Percentiles rank a stretch among this genome's conserved stretches.
These are phyloP conservation scores for Cardamine chenopodiifolia DNA, from an alignment of 345 rosid genomes.

Conservation along the genomic window DNA sequence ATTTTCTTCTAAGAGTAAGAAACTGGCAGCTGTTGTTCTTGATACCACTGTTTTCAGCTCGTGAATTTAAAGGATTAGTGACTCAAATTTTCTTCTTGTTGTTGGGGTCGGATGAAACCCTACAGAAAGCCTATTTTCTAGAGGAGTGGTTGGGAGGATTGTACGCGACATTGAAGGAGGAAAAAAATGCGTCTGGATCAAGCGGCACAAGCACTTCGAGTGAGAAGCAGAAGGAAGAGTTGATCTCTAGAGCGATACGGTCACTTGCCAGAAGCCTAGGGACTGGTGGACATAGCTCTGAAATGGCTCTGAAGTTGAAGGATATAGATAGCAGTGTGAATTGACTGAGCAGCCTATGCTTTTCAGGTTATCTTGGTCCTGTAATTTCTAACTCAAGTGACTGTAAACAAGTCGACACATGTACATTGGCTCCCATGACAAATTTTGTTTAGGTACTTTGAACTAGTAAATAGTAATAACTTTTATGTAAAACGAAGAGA, in stretches of 20 bases:
- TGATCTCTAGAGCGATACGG: slow-evolving; percentile 63
- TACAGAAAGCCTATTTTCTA: slow-evolving; percentile 70
- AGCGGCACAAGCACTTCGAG: slow-evolving; percentile 35
- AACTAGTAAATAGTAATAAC: not conserved
- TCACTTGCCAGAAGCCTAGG: slow-evolving; percentile 49
- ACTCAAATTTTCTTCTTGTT: slow-evolving; percentile 14
- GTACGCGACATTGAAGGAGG: slow-evolving; percentile 55
- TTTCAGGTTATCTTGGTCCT: not conserved
- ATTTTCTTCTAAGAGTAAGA: slow-evolving; percentile 79
- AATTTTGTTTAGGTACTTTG: not conserved
- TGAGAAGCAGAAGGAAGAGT: slow-evolving; percentile 69
- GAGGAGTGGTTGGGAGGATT: slow-evolving; percentile 88
- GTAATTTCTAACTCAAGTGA: slow-evolving; percentile 5
- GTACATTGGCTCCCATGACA: too few relatives aligned
- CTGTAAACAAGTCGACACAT: not conserved
- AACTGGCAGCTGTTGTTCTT: slow-evolving; percentile 17
- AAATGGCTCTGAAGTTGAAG: slow-evolving; percentile 32
- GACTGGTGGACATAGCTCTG: slow-evolving; percentile 29
- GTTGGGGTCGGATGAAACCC: slow-evolving; percentile 18
- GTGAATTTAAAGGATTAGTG: not conserved
- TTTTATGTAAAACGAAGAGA: not conserved
- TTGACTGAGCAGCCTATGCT: slow-evolving; percentile 15
- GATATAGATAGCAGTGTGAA: slow-evolving; percentile 32
- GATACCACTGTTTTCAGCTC: not conserved
- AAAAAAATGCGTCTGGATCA: slow-evolving; percentile 37